Conservation (phyloP, 106 monocot genomes). For the Xerophyta viscosa region DNA sequence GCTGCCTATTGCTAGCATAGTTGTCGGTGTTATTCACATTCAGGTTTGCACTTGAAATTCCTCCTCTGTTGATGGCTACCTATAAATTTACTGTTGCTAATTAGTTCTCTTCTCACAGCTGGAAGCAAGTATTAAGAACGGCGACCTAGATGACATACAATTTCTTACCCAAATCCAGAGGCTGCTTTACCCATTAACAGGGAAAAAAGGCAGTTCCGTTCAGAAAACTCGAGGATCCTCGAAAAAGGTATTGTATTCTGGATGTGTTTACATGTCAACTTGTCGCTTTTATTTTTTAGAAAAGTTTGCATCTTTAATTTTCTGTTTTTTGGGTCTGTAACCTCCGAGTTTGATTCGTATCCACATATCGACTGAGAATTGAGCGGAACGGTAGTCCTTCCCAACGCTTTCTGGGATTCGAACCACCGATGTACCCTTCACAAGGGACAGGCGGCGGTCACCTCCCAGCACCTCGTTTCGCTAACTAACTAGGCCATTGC, state of each 20-base stretch:
- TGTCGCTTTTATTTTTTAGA: too few relatives aligned
- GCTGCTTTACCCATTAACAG: not conserved
- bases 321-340: too few relatives aligned
- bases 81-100: not conserved
- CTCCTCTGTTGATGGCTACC: not conserved
- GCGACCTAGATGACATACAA: constrained; percentile 30
- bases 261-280: too few relatives aligned
- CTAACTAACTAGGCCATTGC: too few relatives aligned
- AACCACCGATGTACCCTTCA: too few relatives aligned
- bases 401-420: too few relatives aligned
- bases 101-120: constrained; percentile 18
- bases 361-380: too few relatives aligned
- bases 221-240: not conserved
- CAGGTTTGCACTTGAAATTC: constrained; percentile 32
- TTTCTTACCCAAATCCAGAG: constrained; percentile 17
- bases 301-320: not conserved
- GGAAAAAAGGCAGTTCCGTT: constrained; percentile 13
- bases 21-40: constrained; percentile 68
- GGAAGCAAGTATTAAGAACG: constrained; percentile 47
- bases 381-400: too few relatives aligned
- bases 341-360: not conserved
- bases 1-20: constrained; percentile 78
- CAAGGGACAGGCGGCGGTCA: too few relatives aligned
- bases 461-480: too few relatives aligned
- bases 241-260: constrained; percentile 1